Evolutionary conservation across 352 stramenopile species (phyloP), one percentile per base, ranked within the genome.

Genomic region (Phytophthora citricola): DNA sequence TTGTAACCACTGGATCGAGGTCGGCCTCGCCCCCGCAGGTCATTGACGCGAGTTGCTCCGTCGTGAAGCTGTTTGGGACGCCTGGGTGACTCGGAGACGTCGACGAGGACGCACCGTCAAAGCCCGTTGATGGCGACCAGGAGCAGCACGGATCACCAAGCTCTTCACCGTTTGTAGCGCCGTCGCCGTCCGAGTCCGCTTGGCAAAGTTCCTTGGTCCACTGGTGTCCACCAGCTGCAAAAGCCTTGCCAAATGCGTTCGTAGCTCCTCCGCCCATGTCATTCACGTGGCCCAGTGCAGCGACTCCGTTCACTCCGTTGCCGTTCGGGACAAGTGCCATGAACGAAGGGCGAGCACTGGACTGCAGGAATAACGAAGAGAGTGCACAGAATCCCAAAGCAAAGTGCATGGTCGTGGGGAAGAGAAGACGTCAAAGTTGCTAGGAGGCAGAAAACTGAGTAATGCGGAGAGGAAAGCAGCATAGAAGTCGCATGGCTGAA

Each of bases 111-210:
- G 54, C 60, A 17, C 29, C 20, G n/a, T 45, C 41, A 22, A 72
- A 73, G 20, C 54, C 67, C 2, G 38, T 40, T 24, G 39, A 36
- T 4, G 66, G 9, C 6, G 58, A 67, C 88, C 88, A 97, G 7
- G 62, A 59, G 62, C 92, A 98, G 67, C 87, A 92, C 10, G 90
- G 88, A 56, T 98, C 92, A 9, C 89, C 91, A 0, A 98, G 74
- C 58, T 98, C 92, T 69, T 95, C 73, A 3, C 92, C 92, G 60
- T 98, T 98, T 3, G 85, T 96, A 3, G 80, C 76, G 2, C 91
- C 90, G 51, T 98, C 92, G 8, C 73, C 68, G 34, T 95, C 87
- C 12, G 87, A 88, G 52, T 95, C 87, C 0, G 49, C 45, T 43
- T 91, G 66, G 46, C 87, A 95, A 4, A 95, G 22, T 20, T 49